Evolutionary conservation across 306 rosid genomes (phyloP), one percentile per base, ranked within the genome.

Genomic region (Vicia faba): DNA sequence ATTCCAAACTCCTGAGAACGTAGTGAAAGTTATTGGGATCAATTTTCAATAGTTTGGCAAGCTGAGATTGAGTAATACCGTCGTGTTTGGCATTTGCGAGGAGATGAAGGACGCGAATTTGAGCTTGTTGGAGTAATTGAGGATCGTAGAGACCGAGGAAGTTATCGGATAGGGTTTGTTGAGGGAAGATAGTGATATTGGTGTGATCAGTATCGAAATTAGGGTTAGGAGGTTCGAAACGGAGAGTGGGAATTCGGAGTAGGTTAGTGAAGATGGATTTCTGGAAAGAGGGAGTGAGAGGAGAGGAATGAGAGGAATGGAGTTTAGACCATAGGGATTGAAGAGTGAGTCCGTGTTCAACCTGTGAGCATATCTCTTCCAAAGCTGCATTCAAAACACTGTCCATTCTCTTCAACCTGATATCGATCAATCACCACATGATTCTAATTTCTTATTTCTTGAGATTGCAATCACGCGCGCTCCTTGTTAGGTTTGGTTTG

Each of bases 41-140:
- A 23, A 88, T 79, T 25, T 79, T 84, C 60, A 93, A 76, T 9
- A 80, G 87, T 64, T 89, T 89, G 11, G 85, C 87, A 62, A 93
- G 87, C 40, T 90, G 87, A 23, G 70, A 75, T 58, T 93, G 98
- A n/a, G 95, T 86, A 26, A 88, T 81, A 9, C 98, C 98, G 49
- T 85, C 75, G 38, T 65, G 38, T 68, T 87, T 84, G 29, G 89
- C 96, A 55, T 59, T 72, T 2, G 85, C 93, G 44, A 92, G 87
- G 16, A 85, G 96, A 71, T 79, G 81, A 38, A 89, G 96, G 15
- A 83, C 81, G 7, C 86, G 83, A 31, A 74, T 53, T 44, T 92
- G 96, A 4, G 79, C 61, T 0, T 35, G 13, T 46, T 76, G 80
- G 69, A 92, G 44, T 11, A 86, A 78, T 13, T 75, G 88, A 4